phyloP scores from a whole-genome alignment of 1,284 basidiomycete genomes.

The Rhodotorula sp. region DNA sequence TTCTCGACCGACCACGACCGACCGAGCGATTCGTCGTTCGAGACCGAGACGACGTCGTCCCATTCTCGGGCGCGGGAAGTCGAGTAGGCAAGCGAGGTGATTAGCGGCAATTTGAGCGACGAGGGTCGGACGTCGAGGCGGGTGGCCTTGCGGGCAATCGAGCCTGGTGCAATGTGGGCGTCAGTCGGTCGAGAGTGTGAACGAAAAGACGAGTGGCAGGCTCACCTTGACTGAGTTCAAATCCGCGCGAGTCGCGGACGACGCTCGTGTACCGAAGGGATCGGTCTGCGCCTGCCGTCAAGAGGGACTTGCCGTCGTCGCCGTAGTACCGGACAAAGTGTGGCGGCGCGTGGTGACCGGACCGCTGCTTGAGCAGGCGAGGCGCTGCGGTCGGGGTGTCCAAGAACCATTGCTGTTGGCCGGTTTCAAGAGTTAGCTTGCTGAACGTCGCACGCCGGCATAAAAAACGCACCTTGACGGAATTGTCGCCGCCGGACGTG shows the following conservation, averaged over 20 bases:
- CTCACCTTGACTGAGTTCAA: conserved; percentile 89
- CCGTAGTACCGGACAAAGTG: conserved; percentile 93
- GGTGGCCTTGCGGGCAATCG: conserved; percentile 79
- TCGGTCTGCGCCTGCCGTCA: conserved; percentile 77
- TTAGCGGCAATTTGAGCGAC: conserved; percentile 62
- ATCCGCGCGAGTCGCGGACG: conserved; percentile 87
- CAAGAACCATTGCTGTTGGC: conserved; percentile 90
- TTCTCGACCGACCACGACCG: conserved; percentile 83
- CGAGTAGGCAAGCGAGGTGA: conserved; percentile 37
- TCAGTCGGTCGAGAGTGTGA: neutral
- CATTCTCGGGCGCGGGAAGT: conserved; percentile 62
- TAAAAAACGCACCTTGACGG: conserved; percentile 68
- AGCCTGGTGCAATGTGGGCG: conserved; percentile 56
- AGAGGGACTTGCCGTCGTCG: conserved; percentile 88
- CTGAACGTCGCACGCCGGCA: neutral
- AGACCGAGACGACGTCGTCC: conserved; percentile 93
- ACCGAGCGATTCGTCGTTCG: conserved; percentile 69
- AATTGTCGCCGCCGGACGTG: conserved; percentile 86
- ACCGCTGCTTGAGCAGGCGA: conserved; percentile 82
- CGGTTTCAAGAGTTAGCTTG: conserved; percentile 59
- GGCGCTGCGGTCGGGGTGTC: conserved; percentile 85
- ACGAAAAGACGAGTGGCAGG: neutral
- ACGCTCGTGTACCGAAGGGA: conserved; percentile 86
- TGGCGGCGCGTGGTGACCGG: conserved; percentile 88
- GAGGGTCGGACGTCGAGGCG: conserved; percentile 74